Conservation (phyloP, 129 eudicot genomes). For the Cynara cardunculus region DNA sequence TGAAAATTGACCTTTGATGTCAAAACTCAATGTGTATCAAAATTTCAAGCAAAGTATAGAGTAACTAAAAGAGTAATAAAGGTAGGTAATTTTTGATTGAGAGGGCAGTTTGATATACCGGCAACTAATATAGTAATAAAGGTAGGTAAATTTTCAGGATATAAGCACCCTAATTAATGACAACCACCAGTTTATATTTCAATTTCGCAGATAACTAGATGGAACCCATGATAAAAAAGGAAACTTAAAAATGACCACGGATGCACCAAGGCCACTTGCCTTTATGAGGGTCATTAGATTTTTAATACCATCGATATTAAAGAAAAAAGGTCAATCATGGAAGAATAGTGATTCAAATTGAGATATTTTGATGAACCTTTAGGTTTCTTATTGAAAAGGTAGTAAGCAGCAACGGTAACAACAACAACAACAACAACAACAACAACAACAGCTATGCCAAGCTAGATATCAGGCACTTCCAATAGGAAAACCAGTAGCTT, state of each 20-base stretch:
- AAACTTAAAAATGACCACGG: not conserved
- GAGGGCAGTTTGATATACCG: slow-evolving; percentile 11
- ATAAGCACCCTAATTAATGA: slow-evolving; percentile 15
- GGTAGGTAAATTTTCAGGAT: slow-evolving; percentile 32
- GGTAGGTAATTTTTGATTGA: not conserved
- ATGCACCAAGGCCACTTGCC: not conserved
- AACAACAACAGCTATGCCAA: slow-evolving; percentile 17
- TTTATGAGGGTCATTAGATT: not conserved
- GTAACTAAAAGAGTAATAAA: not conserved
- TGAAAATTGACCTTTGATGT: not conserved
- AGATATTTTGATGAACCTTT: slow-evolving; percentile 26
- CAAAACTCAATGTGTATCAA: not conserved
- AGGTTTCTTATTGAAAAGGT: slow-evolving; percentile 19
- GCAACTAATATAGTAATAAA: too few relatives aligned
- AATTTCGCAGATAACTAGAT: slow-evolving; percentile 5
- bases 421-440: too few relatives aligned
- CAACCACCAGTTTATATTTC: not conserved
- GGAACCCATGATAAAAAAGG: not conserved
- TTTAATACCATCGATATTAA: not conserved
- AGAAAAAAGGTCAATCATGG: not conserved
- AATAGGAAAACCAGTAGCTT: too few relatives aligned
- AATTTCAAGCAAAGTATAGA: not conserved
- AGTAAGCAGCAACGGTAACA: slow-evolving; percentile 26
- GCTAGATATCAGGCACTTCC: slow-evolving; percentile 12
- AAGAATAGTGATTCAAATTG: slow-evolving; percentile 10